Conservation (phyloP, 1,139 yeast species). For the Kodamaea alishanica region DNA sequence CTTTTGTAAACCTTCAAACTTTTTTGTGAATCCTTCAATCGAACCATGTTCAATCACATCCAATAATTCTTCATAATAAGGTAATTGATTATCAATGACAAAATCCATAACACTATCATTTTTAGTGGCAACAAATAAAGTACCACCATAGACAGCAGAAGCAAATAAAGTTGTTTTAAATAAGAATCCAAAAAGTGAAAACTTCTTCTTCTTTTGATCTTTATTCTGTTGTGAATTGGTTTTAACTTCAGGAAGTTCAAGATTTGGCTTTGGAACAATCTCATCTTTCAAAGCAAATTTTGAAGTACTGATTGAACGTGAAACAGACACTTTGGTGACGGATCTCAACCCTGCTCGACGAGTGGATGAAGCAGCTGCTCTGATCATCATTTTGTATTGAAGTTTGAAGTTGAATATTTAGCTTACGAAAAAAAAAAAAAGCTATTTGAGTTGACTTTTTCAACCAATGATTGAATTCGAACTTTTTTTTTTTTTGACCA, state of each 20-base stretch:
- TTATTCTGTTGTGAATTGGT: neutral
- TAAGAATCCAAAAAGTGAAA: constrained; percentile 32
- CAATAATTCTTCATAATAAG: constrained; percentile 43
- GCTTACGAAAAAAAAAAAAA: no score
- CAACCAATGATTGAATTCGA: no score
- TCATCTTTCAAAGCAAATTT: constrained; percentile 2
- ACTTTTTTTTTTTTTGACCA: no score
- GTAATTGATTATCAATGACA: constrained; percentile 43
- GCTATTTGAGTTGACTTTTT: no score
- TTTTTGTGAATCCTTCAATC: constrained; percentile 29
- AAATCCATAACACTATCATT: constrained; percentile 46
- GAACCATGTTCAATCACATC: constrained; percentile 40
- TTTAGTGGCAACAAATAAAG: constrained; percentile 43
- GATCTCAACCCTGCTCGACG: neutral
- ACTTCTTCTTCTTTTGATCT: constrained; percentile 23
- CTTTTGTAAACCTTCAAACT: constrained; percentile 19
- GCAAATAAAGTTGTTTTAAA: constrained; percentile 31
- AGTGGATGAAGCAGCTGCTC: constrained; percentile 9
- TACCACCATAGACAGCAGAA: constrained; percentile 36
- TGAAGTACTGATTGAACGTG: constrained; percentile 3
- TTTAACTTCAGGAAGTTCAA: constrained; percentile 2
- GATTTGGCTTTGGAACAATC: constrained; percentile 1
- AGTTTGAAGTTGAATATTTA: constrained; percentile 1
- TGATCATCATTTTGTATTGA: constrained; percentile 11
- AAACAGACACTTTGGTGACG: no score